Evolutionary conservation across 768 basidiomycete species (phyloP), one percentile per base, ranked within the genome.

Genomic region (Boletus rufocinnamomeus): DNA sequence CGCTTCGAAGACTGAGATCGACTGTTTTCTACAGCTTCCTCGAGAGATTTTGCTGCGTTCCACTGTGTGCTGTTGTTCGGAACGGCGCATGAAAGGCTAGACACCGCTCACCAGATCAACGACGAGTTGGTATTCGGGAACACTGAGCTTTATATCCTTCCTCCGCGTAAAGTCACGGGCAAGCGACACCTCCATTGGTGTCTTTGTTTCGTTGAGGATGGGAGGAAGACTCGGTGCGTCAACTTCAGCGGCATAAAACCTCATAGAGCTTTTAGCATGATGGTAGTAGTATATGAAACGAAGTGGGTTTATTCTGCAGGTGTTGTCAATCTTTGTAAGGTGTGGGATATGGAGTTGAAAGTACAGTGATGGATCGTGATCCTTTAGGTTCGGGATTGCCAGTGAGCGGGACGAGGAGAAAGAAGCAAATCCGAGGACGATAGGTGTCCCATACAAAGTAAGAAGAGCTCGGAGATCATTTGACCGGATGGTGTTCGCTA

Each of bases 221-320:
- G 25, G 71, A 52, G 55, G n/a, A 14, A 40, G 34, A 64, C 72
- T 61, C 40, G 73, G 68, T 14, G 66, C 58, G 11, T 77, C 66
- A 5, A 73, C 69, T 50, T 79, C 75, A 23, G 88, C 69, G 0
- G 83, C 72, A 63, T 91, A 86, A 61, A 87, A 90, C n/a, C 88
- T 81, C 58, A 90, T 74, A 5, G 84, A 82, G 7, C 73, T 70
- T 19, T 76, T 71, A n/a, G 77, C 68, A 40, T 88, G 86, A 14
- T 83, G 80, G 46, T 72, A 69, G 66, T 87, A 90, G 51, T 79
- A 75, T 40, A 86, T 75, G 38, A 83, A 57, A 56, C 68, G 60
- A 64, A 66, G 49, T 16, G 72, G 64, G 17, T 34, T 44, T 32
- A 46, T 38, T 35, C 64, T 69, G 28, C 40, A 50, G 8, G n/a